Evolutionary conservation across 176 grass and related monocot species (phyloP).

Genomic region (Pontederia paniculata): DNA sequence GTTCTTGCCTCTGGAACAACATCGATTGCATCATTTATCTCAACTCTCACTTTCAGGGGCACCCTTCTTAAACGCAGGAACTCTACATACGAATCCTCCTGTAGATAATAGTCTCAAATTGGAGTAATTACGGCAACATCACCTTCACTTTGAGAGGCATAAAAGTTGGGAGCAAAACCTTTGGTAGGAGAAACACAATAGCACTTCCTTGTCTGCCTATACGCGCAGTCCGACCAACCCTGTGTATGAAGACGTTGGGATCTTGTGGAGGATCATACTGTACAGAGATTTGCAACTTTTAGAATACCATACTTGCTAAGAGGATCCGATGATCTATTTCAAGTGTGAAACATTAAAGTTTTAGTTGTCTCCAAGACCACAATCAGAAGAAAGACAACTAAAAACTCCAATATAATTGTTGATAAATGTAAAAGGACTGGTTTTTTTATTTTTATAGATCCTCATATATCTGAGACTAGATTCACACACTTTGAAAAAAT

Average conservation of each 20-base stretch:
- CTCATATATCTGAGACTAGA: too few species aligned
- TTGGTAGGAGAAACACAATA: conserved; percentile 78
- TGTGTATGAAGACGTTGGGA: conserved; percentile 94
- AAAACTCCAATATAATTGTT: too few species aligned
- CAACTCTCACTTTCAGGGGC: conserved; percentile 66
- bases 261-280: conserved; percentile 98
- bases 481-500: too few species aligned
- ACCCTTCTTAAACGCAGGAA: conserved; percentile 73
- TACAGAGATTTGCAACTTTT: background rate
- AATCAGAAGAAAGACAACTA: too few species aligned
- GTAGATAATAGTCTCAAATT: background rate
- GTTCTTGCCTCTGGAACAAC: conserved; percentile 58
- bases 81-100: conserved; percentile 92
- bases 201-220: conserved; percentile 93
- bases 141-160: background rate
- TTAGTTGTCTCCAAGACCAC: too few species aligned
- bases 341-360: too few species aligned
- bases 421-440: too few species aligned
- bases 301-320: too few species aligned
- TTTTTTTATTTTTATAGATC: too few species aligned
- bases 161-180: conserved; percentile 30
- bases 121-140: background rate
- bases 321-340: too few species aligned
- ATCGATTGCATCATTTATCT: conserved; percentile 32
- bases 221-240: conserved; percentile 81